Evolutionary conservation across 1,139 yeast species (phyloP), one percentile per base, ranked within the genome.

Genomic region (Pichia norvegensis): DNA sequence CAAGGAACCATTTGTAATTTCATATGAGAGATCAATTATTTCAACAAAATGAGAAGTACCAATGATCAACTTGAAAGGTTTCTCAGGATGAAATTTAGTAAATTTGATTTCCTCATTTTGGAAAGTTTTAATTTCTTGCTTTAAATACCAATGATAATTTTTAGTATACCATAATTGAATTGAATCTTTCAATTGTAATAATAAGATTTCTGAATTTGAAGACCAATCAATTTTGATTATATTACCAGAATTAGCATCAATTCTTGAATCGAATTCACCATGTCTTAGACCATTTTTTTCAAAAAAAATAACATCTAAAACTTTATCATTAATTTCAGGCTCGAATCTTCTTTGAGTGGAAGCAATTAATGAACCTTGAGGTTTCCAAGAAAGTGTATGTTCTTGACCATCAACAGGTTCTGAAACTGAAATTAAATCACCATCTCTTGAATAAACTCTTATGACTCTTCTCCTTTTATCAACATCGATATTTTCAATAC

Each of bases 111-210:
- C 65, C 23, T 62, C 66, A 17, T 54, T 54, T 2, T 62, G 57
- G 35, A 64, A 57, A 4, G 72, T 61, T 42, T 57, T 58, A 4
- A 90, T 66, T 60, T 84, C 95, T 63, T 85, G 95, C 61, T 94
- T 92, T 55, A 90, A 71, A 62, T 85, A 87, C 97, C 98, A 94
- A 62, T 90, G 95, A 63, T 90, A 94, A 63, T 94, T 94, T 59
- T 86, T 90, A 2, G 85, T 73, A 1, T 95, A 81, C 97, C 97
- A 94, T 33, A 94, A 67, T 61, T 85, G 95, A 19, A 92, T 72
- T 33, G 77, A 67, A 53, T 81, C 74, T 2, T 65, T 55, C 29
- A 83, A 66, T 46, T 78, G 81, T 22, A 92, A 68, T 0, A 95
- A 84, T 48, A 94, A 67, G 1, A 86, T 73, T 55, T 88, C 95